Evolutionary conservation across 164 flowering plant species (phyloP).

Genomic region (Euptelea pleiosperma): DNA sequence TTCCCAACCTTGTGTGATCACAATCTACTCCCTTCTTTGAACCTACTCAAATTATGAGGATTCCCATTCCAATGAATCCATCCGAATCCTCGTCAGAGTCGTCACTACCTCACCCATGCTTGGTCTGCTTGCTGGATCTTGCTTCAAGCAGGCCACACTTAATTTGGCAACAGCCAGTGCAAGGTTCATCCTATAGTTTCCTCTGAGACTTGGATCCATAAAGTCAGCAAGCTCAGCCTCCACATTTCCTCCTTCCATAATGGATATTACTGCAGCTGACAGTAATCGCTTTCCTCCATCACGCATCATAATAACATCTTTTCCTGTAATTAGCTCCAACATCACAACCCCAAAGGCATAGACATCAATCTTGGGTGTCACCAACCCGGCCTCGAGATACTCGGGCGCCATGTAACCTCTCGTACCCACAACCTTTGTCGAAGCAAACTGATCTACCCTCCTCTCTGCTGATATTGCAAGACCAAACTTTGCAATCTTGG

Average conservation of each 20-base stretch:
- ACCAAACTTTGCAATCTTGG: slow-evolving; percentile 61
- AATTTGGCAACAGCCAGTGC: slow-evolving; percentile 24
- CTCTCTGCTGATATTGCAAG: slow-evolving; percentile 36
- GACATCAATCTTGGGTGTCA: slow-evolving; percentile 54
- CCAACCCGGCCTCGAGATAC: slow-evolving; percentile 39
- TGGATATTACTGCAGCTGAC: slow-evolving; percentile 18
- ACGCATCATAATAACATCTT: slow-evolving; percentile 29
- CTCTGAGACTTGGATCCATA: slow-evolving; percentile 31
- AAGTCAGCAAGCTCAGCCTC: slow-evolving; percentile 27
- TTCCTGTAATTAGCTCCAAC: slow-evolving; percentile 57
- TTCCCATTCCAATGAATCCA: slow-evolving; percentile 16
- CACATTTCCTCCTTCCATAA: slow-evolving; percentile 21
- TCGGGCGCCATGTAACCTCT: slow-evolving; percentile 72
- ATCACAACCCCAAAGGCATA: slow-evolving; percentile 77
- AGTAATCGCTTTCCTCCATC: slow-evolving; percentile 28
- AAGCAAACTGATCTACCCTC: slow-evolving; percentile 4
- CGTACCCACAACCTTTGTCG: slow-evolving; percentile 33
- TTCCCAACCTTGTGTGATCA: too few species aligned
- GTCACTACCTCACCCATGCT: slow-evolving; percentile 38
- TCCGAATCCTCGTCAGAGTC: slow-evolving; percentile 28
- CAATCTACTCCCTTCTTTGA: too few species aligned
- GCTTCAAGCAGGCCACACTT: slow-evolving; percentile 33
- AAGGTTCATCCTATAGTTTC: slow-evolving; percentile 11
- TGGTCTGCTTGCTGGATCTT: slow-evolving; percentile 42
- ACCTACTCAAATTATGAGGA: too few species aligned